Evolutionary conservation across 2,329 filamentous ascomycete species (phyloP), one percentile per base, ranked within the genome.

Genomic region (Verticillium isaacii): DNA sequence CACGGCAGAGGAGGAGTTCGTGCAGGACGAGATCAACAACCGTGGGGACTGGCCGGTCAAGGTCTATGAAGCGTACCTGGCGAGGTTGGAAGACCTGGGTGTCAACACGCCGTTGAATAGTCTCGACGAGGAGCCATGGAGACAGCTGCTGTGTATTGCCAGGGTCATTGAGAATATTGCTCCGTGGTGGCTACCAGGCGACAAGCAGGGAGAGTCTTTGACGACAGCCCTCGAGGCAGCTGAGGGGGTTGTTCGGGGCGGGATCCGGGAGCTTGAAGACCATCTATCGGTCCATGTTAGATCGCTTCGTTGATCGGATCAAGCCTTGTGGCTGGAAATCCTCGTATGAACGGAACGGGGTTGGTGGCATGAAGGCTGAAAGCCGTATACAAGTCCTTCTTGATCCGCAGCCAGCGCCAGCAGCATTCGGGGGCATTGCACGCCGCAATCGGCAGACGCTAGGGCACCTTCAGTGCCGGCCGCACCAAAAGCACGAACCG

Each of bases 1-100:
- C 55, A 39, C 63, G 1, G 63, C 62, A 1, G 32, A 63, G 1
- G 65, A 69, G 17, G 68, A 67, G 56, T 68, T 69, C 39, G 54
- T 64, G 12, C 63, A 61, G 19, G 65, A 64, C 41, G 59, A 60
- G 37, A 39, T 66, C 4, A 61, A 57, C 34, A 60, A 62, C 17
- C 37, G 50, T 1, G 61, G 61, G 1, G 65, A 67, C 56, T 67
- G 66, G 66, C 62, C 63, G 1, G 56, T 6, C 14, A 54, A 29
- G 8, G 19, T 60, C 2, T 65, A 66, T 32, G 23, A 41, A 11
- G 59, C 61, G 32, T 67, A 65, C 45, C 57, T 62, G 29, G 32
- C 41, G 8, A 60, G 61, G n/a, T 57, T 66, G 25, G 55, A 60
- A 23, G 55, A 56, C 39, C 52, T 36, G 8, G 56, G 61, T 17